Evolutionary conservation across 768 basidiomycete species (phyloP), one percentile per base, ranked within the genome.

Genomic region (Suillus discolor): DNA sequence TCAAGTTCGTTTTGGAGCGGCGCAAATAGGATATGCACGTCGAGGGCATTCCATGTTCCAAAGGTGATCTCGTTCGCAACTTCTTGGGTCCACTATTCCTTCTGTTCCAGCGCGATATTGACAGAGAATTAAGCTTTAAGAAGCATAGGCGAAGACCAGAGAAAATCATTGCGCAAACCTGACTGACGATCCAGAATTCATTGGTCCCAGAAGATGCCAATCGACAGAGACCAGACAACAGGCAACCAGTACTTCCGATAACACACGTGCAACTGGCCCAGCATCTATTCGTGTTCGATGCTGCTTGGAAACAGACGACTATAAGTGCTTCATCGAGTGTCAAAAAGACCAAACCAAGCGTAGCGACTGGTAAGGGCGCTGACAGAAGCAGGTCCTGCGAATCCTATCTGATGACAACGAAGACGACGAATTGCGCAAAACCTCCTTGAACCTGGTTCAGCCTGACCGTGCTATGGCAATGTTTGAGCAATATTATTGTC

Each of bases 1-100:
- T 66, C 71, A 71, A 73, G 74, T 77, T 74, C 64, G 31, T 31
- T 31, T 31, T 31, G 31, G 59, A 66, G 36, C 68, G 6, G 72
- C 65, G 70, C 63, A 6, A 2, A 57, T 62, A 6, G n/a, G 54
- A 41, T 57, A 41, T 42, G n/a, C 42, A 36, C 42, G 3, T 38
- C 39, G 39, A 60, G 39, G 59, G 59, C 25, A 42, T 42, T 42
- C 9, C 15, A 13, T 60, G 16, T 23, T 25, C 57, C 57, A 59
- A 59, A 39, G 38, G 1, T 6, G 54, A 20, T n/a, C 54, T 34
- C 31, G 54, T 55, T 55, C 31, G 54, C 54, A 5, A 55, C 54
- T 55, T 55, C 54, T 34, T 20, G 54, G 20, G 54, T 55, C 54
- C 53, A 20, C 53, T 54, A 20, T 51, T 25, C 15, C 49, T 51